phyloP scores from a whole-genome alignment of 257 asterid genomes.

The Primulina eburnea region DNA sequence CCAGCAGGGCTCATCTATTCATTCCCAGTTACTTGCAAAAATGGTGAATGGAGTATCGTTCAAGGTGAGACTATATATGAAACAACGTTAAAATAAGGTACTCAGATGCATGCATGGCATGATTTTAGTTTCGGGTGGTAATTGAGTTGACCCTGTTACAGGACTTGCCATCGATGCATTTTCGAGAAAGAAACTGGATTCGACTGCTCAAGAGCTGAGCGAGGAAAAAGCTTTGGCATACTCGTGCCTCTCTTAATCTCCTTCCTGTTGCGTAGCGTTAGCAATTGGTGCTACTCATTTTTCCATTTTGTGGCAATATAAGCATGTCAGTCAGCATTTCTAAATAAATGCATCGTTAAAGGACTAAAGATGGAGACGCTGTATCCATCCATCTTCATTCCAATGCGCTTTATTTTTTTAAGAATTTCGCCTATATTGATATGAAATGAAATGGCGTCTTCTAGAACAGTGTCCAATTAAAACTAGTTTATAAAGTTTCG shows the following conservation, averaged over 20 bases:
- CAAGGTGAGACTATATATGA: conserved; percentile 65
- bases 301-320: no score
- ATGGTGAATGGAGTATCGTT: conserved; percentile 91
- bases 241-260: conserved; percentile 64
- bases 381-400: background rate
- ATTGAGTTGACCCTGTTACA: conserved; percentile 24
- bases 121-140: no score
- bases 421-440: background rate
- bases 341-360: no score
- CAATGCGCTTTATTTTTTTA: background rate
- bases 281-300: background rate
- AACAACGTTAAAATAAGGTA: background rate
- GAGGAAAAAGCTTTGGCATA: conserved; percentile 92
- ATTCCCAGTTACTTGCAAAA: conserved; percentile 90
- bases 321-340: background rate
- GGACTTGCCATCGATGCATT: conserved; percentile 79
- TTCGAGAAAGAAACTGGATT: conserved; percentile 79
- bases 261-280: background rate
- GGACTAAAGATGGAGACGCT: background rate
- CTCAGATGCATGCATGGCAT: background rate
- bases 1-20: conserved; percentile 88
- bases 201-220: conserved; percentile 72
- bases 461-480: no score
- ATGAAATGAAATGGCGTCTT: background rate
- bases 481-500: no score